A percentile compares a stretch with the other conserved stretches of the same genome.
These are phyloP conservation scores for California macrophylla DNA, from an alignment of 441 rosid species.

Conservation along the genomic window DNA sequence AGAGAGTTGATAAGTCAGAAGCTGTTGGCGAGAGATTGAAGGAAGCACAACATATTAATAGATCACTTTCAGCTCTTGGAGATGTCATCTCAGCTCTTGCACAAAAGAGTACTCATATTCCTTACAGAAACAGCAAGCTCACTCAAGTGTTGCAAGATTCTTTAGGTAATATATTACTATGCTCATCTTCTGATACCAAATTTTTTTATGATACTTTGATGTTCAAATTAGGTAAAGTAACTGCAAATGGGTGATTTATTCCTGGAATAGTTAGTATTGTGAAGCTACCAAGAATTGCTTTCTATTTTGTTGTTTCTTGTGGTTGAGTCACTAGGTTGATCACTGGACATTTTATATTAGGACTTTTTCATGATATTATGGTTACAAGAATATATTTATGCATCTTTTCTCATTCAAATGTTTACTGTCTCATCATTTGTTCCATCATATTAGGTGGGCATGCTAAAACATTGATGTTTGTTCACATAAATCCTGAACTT, in stretches of 20 bases:
- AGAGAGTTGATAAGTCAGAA: constrained; percentile 89
- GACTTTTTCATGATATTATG: background rate
- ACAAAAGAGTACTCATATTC: constrained; percentile 79
- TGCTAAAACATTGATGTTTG: constrained; percentile 95
- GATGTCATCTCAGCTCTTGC: constrained; percentile 91
- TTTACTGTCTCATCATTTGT: background rate
- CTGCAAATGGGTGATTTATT: no score
- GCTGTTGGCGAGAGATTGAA: constrained; percentile 69
- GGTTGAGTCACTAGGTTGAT: no score
- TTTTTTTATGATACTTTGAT: no score
- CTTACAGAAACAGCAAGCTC: constrained; percentile 90
- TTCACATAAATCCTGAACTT: constrained; percentile 83
- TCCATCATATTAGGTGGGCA: constrained; percentile 43
- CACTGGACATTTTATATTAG: background rate
- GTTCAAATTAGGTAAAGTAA: no score
- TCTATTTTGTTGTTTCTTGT: background rate
- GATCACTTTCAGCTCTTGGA: constrained; percentile 90
- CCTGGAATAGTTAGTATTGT: background rate
- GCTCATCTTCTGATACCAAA: background rate
- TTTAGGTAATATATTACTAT: constrained; percentile 36
- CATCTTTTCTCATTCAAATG: background rate
- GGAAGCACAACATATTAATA: constrained; percentile 93
- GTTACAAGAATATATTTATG: background rate
- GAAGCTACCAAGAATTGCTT: background rate
- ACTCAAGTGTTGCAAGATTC: constrained; percentile 96